Base-by-base conservation (phyloP, 768 basidiomycete species). In the Boletus sensibilis region DNA sequence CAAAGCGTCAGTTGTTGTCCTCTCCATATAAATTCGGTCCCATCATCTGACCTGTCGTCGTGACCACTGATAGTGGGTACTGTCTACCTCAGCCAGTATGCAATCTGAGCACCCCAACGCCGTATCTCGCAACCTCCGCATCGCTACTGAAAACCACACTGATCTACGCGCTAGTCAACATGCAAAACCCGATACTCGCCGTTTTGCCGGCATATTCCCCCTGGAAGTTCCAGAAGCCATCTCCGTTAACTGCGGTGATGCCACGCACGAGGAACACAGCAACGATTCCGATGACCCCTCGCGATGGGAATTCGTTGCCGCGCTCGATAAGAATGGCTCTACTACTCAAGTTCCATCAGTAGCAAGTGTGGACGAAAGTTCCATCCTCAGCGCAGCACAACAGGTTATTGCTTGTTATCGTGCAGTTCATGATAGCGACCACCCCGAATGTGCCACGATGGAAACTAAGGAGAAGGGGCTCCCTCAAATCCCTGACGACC, bases 141-240 rank as follows among this genome's bases (percentile, higher is more conserved):
- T n/a, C 45, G 21, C 10, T 37, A 34, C 53, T 18, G 51, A 31
- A 27, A 4, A 25, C 53, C 23, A 40, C 27, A 27, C 46, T 7
- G 55, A 56, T 48, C 52, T 40, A 44, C 38, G 34, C 35, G 23
- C 42, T 18, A 33, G 40, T 33, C 52, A 42, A 18, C 41, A 43
- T 20, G 7, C n/a, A n/a, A 52, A 50, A 13, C 53, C 46, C 16
- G 63, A 72, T 11, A 68, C 62, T 48, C 68, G 72, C 34, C 68
- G 72, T 37, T 71, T 68, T 38, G 72, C 59, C 2, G 20, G 43
- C 20, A 54, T 71, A 47, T 63, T 71, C 38, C 48, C 61, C 40
- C 21, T 42, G 7, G 58, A 68, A 18, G 42, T 41, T 13, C 52
- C 50, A 35, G 54, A 52, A 23, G 31, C 27, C 8, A 9, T 55